Evolutionary conservation across 2,329 filamentous ascomycete genomes (phyloP), one percentile per base, ranked within the genome.

Genomic region (Leptodontidium sp.): DNA sequence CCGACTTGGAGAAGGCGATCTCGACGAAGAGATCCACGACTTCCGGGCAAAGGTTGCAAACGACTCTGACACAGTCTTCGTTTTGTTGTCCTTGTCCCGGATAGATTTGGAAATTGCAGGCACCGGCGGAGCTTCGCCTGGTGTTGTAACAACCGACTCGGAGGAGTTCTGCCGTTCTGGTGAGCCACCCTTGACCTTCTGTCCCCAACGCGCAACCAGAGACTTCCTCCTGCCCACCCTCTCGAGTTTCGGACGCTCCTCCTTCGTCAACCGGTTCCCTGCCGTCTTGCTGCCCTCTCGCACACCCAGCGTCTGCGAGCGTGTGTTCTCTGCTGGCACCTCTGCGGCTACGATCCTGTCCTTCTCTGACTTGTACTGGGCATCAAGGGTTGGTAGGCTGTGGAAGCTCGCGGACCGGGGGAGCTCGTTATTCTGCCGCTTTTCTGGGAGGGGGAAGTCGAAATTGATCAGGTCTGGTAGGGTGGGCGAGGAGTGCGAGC

Each of bases 341-440:
- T 73, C 70, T 55, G 63, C 58, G 2, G 75, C 73, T 47, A 65
- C 57, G 9, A 70, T 50, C 57, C 68, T 70, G 1, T 74, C 70
- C 12, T 72, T 72, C 59, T 75, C 71, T 29, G 70, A 40, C 12
- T 55, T 61, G 57, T 70, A 74, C 24, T 69, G 68, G 52, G 62
- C 59, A 35, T 80, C 70, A 21, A 82, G 76, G 35, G 75, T 78
- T 3, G 84, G 82, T n/a, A 89, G 77, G 71, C 85, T 83, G 58
- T 84, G 86, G 77, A 86, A 89, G 74, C 87, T 89, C 40, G 87
- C 87, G 59, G 87, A 84, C 67, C 86, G 83, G 35, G 84, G 83
- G 38, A 89, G 72, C 49, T 77, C 75, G 35, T 75, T 72, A 61
- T 72, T 64, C 14, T 66, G 69, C 21, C 53, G 68, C 12, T 61